A percentile compares a stretch with the other conserved stretches of the same genome.
These are phyloP conservation scores for Elsinoe australis DNA, from an alignment of 2,329 filamentous ascomycete species.

Conservation along the genomic window DNA sequence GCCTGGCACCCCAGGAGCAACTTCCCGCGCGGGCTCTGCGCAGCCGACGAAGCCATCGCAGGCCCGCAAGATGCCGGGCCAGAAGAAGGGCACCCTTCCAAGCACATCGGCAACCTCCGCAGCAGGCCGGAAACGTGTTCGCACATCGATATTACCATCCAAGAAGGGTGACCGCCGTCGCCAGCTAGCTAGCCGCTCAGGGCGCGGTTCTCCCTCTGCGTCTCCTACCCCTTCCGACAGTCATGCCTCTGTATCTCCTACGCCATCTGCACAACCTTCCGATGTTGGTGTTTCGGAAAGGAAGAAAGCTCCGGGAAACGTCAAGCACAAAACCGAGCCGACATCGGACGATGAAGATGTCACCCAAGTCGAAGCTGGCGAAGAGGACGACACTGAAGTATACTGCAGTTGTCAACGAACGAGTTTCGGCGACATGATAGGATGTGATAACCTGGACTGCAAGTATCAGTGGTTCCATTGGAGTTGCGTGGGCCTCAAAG, in stretches of 20 bases:
- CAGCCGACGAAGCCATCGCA: slow-evolving; percentile 39
- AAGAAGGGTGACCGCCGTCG: slow-evolving; percentile 30
- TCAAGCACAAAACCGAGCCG: slow-evolving; percentile 15
- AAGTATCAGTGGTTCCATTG: slow-evolving; percentile 85
- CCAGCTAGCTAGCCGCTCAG: slow-evolving; percentile 25
- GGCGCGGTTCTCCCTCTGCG: slow-evolving; percentile 27
- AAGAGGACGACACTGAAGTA: slow-evolving; percentile 65
- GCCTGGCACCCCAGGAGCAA: slow-evolving; percentile 43
- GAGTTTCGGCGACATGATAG: slow-evolving; percentile 82
- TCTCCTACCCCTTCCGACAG: slow-evolving; percentile 27
- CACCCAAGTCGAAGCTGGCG: slow-evolving; percentile 44
- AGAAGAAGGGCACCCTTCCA: slow-evolving; percentile 47
- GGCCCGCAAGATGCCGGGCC: slow-evolving; percentile 27
- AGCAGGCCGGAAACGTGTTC: slow-evolving; percentile 22
- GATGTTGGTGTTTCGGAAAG: slow-evolving; percentile 25
- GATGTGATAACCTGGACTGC: slow-evolving; percentile 76
- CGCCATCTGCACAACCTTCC: slow-evolving; percentile 28
- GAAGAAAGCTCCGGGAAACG: slow-evolving; percentile 3
- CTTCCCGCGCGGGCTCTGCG: slow-evolving; percentile 50
- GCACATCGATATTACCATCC: slow-evolving; percentile 12
- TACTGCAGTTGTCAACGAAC: slow-evolving; percentile 80
- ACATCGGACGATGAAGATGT: slow-evolving; percentile 25
- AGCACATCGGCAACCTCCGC: slow-evolving; percentile 24
- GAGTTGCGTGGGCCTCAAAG: slow-evolving; percentile 48
- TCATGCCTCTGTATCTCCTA: slow-evolving; percentile 27